Percentiles rank a stretch among this genome's conserved stretches.
These are phyloP conservation scores for Elsinoe ampelina DNA, from an alignment of 2,329 filamentous ascomycete species.

Conservation along the genomic window DNA sequence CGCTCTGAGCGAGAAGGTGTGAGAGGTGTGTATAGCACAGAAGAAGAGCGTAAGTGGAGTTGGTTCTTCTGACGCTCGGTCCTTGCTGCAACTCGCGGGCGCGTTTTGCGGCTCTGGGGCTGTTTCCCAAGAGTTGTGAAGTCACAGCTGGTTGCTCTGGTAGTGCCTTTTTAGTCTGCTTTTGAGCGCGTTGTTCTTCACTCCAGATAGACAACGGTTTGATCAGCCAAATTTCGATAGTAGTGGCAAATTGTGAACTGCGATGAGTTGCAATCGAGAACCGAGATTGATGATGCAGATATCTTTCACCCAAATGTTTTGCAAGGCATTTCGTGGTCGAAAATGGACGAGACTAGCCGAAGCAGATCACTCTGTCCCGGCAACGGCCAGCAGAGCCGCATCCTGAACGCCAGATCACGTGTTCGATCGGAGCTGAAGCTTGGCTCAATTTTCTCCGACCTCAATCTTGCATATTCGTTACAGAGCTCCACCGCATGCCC, in stretches of 20 bases:
- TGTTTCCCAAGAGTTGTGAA: not conserved
- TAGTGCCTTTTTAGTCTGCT: not conserved
- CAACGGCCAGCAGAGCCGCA: constrained; percentile 1
- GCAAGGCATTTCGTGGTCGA: not conserved
- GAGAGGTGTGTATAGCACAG: constrained; percentile 8
- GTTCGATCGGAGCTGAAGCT: not conserved
- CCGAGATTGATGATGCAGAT: not conserved
- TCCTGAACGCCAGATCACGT: not conserved
- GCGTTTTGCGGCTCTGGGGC: not conserved
- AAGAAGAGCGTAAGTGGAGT: constrained; percentile 7
- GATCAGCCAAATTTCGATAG: constrained; percentile 7
- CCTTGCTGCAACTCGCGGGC: not conserved
- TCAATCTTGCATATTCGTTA: not conserved
- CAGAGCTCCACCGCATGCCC: not conserved
- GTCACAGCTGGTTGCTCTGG: not conserved
- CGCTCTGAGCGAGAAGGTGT: constrained; percentile 7
- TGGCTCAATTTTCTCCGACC: constrained; percentile 1
- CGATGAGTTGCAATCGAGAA: not conserved
- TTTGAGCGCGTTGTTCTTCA: not conserved
- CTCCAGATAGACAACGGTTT: constrained; percentile 7
- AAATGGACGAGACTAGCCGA: not conserved
- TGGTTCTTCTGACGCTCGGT: constrained; percentile 1
- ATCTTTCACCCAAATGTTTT: not conserved
- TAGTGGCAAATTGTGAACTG: not conserved
- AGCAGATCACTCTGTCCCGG: not conserved